A percentile compares a stretch with the other conserved stretches of the same genome.
phyloP scores from a whole-genome alignment of 352 stramenopile genomes.

The Pythium dissotocum region DNA sequence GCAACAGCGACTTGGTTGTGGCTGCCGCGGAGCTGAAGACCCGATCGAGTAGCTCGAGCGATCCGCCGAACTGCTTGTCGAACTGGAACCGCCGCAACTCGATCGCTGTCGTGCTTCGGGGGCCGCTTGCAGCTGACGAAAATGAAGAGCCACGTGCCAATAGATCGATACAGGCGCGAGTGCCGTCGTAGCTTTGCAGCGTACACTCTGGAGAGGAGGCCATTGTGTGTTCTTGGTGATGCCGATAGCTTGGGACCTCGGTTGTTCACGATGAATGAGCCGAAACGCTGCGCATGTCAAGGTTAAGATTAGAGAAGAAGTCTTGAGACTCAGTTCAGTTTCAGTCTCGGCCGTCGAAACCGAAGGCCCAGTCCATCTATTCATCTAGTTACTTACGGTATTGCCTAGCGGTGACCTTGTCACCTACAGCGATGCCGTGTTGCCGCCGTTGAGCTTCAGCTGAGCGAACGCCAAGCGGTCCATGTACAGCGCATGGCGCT shows the following conservation, averaged over 20 bases:
- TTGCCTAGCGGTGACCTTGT: background rate
- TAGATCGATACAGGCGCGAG: slow-evolving; percentile 5
- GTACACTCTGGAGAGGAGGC: slow-evolving; percentile 6
- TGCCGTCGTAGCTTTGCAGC: background rate
- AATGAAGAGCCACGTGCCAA: background rate
- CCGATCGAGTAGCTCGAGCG: slow-evolving; percentile 19
- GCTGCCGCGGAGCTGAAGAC: slow-evolving; percentile 7
- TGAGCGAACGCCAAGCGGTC: slow-evolving; percentile 64
- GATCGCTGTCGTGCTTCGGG: slow-evolving; percentile 1
- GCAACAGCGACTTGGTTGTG: slow-evolving; percentile 28
- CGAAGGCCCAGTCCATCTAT: background rate
- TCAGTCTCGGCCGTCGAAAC: slow-evolving; percentile 1
- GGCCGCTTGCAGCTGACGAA: background rate
- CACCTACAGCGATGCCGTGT: slow-evolving; percentile 12
- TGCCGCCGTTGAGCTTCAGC: slow-evolving; percentile 43
- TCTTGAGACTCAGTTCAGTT: background rate
- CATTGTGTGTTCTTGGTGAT: background rate
- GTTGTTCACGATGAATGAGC: background rate
- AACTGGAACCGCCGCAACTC: slow-evolving; percentile 16
- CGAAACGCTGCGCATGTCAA: background rate
- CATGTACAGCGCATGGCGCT: slow-evolving; percentile 74
- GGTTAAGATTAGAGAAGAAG: slow-evolving; percentile 7
- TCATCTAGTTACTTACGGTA: slow-evolving; percentile 7
- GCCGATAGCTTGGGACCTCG: background rate
- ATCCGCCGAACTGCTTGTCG: slow-evolving; percentile 27